Evolutionary conservation across 768 basidiomycete species (phyloP), one percentile per base, ranked within the genome.

Genomic region (Mycena olivaceomarginata): DNA sequence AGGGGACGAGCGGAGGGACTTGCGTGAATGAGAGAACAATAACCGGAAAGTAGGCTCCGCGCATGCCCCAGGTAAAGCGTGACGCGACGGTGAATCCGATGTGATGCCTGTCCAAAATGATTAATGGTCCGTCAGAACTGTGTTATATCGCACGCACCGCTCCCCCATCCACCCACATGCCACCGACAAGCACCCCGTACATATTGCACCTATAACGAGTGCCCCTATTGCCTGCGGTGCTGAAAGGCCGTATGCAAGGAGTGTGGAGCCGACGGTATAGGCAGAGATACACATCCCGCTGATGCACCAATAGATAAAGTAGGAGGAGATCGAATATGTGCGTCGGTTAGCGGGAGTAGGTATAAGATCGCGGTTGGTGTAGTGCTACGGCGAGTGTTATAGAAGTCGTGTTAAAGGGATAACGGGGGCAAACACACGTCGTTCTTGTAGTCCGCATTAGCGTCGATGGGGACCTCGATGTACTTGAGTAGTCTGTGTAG

Each of bases 271-370:
- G 13, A 53, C 46, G 22, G 79, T 68, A 56, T 80, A 80, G 31
- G 73, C 79, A 51, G 72, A 70, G 53, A 79, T 80, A 59, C 79
- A 79, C 68, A 80, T 74, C 39, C 80, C 80, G 60, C 72, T 62
- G 69, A 79, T 80, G 37, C 82, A 77, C 82, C 82, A 83, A 73
- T 83, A 84, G 53, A 81, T 81, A 63, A 81, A 80, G 77, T 80
- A 85, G 63, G 78, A 79, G 72, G 79, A 77, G 72, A 78, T 81
- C 39, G 67, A 68, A 68, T 85, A 85, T 45, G 82, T 85, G 60
- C 84, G 78, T 62, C 80, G 68, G 40, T 85, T 71, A 37, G 68
- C 76, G 40, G 84, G 82, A 60, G 80, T 80, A 31, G 82, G 80
- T 69, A 82, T 82, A 67, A 83, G 75, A 62, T 83, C 80, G 45